These are phyloP conservation scores for Amaranthus hypochondriacus DNA, from an alignment of 148 eudicot species.

Conservation along the genomic window DNA sequence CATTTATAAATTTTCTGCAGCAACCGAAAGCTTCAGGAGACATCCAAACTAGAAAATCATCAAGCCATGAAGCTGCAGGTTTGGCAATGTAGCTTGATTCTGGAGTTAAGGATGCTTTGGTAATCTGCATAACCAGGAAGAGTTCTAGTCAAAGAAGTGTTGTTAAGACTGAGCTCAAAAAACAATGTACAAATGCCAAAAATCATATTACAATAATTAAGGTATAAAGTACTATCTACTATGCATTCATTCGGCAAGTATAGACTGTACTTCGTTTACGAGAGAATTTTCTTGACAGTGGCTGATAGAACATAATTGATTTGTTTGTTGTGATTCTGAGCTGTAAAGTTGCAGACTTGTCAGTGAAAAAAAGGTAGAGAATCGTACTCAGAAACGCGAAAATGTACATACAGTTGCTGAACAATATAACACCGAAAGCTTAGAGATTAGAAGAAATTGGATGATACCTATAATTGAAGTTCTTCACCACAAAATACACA, in stretches of 20 bases:
- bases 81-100: constrained; percentile 90
- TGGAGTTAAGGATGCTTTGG: constrained; percentile 71
- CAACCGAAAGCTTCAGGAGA: constrained; percentile 99
- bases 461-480: constrained; percentile 74
- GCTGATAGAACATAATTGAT: constrained; percentile 90
- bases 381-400: background rate
- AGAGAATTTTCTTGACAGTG: constrained; percentile 93
- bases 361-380: constrained; percentile 15
- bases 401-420: background rate
- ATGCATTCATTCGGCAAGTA: background rate
- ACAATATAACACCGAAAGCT: background rate
- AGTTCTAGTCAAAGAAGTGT: constrained; percentile 1
- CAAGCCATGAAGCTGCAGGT: constrained; percentile 99
- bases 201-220: background rate
- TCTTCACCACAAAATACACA: constrained; percentile 81
- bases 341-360: constrained; percentile 40
- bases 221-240: background rate
- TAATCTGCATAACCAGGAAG: constrained; percentile 48
- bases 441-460: background rate
- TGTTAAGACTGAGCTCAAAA: constrained; percentile 1
- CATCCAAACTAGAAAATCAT: constrained; percentile 96
- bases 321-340: constrained; percentile 87
- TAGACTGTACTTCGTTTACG: constrained; percentile 71
- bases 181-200: background rate
- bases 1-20: constrained; percentile 93